Evolutionary conservation across 2,329 filamentous ascomycete species (phyloP).

Genomic region (Pseudophaeomoniella oleicola): DNA sequence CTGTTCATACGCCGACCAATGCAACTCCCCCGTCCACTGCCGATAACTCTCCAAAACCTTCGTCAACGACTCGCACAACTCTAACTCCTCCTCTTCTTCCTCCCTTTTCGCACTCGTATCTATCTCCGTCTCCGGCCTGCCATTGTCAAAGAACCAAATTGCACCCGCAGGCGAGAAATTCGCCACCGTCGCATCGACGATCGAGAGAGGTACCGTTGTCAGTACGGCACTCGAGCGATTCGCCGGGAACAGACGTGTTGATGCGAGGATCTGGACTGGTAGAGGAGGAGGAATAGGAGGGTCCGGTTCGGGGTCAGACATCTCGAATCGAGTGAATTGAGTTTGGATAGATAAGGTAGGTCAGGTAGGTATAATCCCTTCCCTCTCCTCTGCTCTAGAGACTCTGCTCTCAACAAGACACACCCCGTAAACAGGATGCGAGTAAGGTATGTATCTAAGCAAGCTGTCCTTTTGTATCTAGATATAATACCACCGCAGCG

Average conservation of each 20-base stretch:
- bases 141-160: conserved; percentile 29
- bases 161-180: conserved; percentile 26
- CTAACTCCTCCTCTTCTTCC: too few relatives aligned
- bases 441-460: too few relatives aligned
- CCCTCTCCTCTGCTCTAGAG: too few relatives aligned
- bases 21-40: conserved; percentile 28
- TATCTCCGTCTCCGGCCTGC: conserved; percentile 3
- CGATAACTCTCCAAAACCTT: conserved; percentile 24
- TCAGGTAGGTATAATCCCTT: too few relatives aligned
- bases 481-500: too few relatives aligned
- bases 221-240: background rate
- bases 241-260: background rate
- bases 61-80: conserved; percentile 14
- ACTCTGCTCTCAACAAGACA: too few relatives aligned
- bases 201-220: conserved; percentile 6
- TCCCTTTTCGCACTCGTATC: conserved; percentile 1
- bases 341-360: too few relatives aligned
- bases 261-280: background rate
- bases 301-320: too few relatives aligned
- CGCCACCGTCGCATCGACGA: conserved; percentile 28
- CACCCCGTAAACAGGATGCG: too few relatives aligned
- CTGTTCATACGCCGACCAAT: conserved; percentile 17
- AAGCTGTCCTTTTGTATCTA: too few relatives aligned
- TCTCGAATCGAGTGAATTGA: too few relatives aligned
- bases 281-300: too few relatives aligned